A percentile compares a stretch with the other conserved stretches of the same genome.
Evolutionary conservation across 108 stramenopile species (phyloP).

Genomic region (Bacterosira constricta): DNA sequence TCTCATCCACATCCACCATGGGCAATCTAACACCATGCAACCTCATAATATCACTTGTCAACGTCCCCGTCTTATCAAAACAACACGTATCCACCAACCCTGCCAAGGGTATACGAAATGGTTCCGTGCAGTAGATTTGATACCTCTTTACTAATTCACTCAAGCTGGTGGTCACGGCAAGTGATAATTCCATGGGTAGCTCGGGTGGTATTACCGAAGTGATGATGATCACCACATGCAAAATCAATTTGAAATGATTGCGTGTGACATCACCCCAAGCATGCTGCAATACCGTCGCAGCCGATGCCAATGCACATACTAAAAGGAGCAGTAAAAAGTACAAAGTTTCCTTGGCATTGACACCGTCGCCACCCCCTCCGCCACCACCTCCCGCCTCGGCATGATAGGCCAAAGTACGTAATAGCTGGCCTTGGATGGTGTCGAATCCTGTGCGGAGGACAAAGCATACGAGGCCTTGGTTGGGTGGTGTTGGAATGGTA

Average conservation of each 20-base stretch:
- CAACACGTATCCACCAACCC: constrained; percentile 92
- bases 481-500: constrained; percentile 69
- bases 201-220: constrained; percentile 97
- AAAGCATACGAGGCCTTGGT: constrained; percentile 82
- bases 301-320: constrained; percentile 84
- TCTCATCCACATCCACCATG: neutral
- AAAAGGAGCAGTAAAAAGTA: constrained; percentile 88
- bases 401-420: constrained; percentile 94
- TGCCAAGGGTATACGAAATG: constrained; percentile 94
- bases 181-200: constrained; percentile 95
- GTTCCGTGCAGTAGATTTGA: constrained; percentile 95
- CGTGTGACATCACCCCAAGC: constrained; percentile 82
- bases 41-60: constrained; percentile 93
- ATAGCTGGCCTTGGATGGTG: constrained; percentile 90
- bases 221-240: constrained; percentile 97
- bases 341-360: constrained; percentile 88
- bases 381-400: constrained; percentile 54
- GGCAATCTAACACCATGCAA: constrained; percentile 77
- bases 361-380: constrained; percentile 62
- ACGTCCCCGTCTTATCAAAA: constrained; percentile 98
- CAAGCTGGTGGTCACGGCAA: constrained; percentile 95
- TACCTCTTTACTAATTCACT: constrained; percentile 72
- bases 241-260: constrained; percentile 89
- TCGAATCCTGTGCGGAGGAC: constrained; percentile 96
- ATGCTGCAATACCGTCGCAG: constrained; percentile 80